Base-by-base conservation (phyloP, 2,329 filamentous ascomycete genomes). In the Aspergillus transmontanensis region DNA sequence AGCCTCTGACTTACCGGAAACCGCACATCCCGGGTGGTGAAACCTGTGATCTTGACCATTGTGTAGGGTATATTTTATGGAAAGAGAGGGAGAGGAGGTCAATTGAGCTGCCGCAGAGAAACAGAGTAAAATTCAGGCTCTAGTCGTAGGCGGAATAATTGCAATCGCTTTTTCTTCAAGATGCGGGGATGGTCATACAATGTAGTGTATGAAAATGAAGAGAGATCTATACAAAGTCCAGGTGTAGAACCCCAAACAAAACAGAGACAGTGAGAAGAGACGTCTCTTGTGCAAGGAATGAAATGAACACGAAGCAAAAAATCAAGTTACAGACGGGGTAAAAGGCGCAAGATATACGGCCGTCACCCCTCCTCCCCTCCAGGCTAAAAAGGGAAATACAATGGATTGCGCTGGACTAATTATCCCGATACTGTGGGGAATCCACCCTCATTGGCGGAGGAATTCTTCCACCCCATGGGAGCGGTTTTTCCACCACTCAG, bases 1-100 rank as follows among this genome's bases (percentile, higher is more conserved):
- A 12, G 32, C 16, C 19, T 21, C 6, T 26, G 64, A 73, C 77
- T 63, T 79, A 82, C 81, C 50, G 90, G 90, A 76, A 93, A 93
- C 70, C 90, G 87, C 76, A 93, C 89, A 81, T 93, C 90, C 74
- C 89, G 85, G 63, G 89, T 90, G 68, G 81, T 82, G 83, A 88
- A 92, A 66, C 88, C 86, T 60, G 89, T 92, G 75, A 93, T 91
- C 63, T 87, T 91, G 72, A 92, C 79, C 79, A 81, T 81, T 57
- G 50, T 73, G 69, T 61, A 55, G 45, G 54, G 45, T 65, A 21
- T 46, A 39, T 61, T 61, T 19, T 11, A 23, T 32, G n/a, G 21
- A 32, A 28, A 19, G 28, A 14, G 41, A 21, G 16, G 28, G 45
- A 34, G 9, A 16, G 48, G 30, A 12, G 10, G n/a, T 2, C 41